Percentiles rank a stretch among this genome's conserved stretches.
Evolutionary conservation across 495 filamentous ascomycete species (phyloP).

Genomic region (Polyplosphaeria fusca): DNA sequence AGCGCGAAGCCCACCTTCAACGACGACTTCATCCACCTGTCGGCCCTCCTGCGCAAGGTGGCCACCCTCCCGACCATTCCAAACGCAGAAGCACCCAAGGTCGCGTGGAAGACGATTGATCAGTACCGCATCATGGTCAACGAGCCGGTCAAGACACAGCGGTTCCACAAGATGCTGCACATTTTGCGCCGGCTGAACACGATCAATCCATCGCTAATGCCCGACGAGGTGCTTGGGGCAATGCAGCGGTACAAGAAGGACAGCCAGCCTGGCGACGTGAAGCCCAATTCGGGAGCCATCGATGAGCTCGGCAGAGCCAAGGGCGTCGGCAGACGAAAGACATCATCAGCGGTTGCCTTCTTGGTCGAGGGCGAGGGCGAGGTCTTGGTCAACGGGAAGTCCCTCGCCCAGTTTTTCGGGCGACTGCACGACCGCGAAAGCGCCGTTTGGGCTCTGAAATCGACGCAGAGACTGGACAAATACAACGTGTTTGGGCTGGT

Average conservation of each 20-base stretch:
- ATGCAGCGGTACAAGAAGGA: slow-evolving; percentile 70
- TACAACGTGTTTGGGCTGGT: slow-evolving; percentile 94
- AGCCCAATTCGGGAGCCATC: slow-evolving; percentile 54
- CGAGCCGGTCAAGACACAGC: slow-evolving; percentile 72
- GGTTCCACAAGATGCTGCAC: slow-evolving; percentile 71
- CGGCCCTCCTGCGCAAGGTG: slow-evolving; percentile 66
- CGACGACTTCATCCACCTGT: slow-evolving; percentile 74
- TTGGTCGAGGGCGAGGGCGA: slow-evolving; percentile 90
- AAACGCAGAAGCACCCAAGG: slow-evolving; percentile 62
- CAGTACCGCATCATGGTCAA: slow-evolving; percentile 73
- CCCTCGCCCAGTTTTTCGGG: slow-evolving; percentile 71
- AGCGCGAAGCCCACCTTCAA: slow-evolving; percentile 79
- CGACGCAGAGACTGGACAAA: slow-evolving; percentile 80
- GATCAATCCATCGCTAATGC: slow-evolving; percentile 78
- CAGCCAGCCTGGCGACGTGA: slow-evolving; percentile 64
- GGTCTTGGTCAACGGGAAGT: slow-evolving; percentile 84
- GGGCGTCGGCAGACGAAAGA: slow-evolving; percentile 80
- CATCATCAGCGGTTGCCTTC: slow-evolving; percentile 74
- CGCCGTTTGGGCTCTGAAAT: slow-evolving; percentile 82
- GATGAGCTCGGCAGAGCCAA: slow-evolving; percentile 73
- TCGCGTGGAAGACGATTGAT: slow-evolving; percentile 77
- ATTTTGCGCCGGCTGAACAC: slow-evolving; percentile 76
- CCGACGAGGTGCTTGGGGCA: slow-evolving; percentile 60
- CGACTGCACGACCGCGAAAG: slow-evolving; percentile 93
- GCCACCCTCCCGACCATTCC: slow-evolving; percentile 65